Evolutionary conservation across 2,329 filamentous ascomycete species (phyloP).

Genomic region (Aspergillus texensis): DNA sequence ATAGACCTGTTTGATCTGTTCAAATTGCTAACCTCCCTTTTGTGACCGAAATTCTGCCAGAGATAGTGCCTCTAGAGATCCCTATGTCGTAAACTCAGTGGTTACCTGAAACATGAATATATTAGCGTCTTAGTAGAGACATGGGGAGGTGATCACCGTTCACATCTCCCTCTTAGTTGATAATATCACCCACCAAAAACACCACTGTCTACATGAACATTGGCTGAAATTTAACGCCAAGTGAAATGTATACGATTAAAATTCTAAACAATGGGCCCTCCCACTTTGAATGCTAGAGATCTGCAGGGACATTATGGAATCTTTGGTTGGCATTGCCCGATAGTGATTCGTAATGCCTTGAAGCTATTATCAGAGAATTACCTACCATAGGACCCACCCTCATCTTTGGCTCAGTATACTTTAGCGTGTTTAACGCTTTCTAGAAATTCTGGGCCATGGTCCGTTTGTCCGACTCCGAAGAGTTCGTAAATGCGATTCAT

Average conservation of each 20-base stretch:
- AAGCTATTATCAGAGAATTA: not conserved
- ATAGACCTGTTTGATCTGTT: not conserved
- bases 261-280: not conserved
- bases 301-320: not conserved
- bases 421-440: not conserved
- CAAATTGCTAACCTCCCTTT: rapidly evolving
- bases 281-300: not conserved
- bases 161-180: not conserved
- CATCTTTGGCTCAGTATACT: not conserved
- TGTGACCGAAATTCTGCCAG: too few relatives aligned
- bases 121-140: not conserved
- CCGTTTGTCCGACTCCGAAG: too few relatives aligned
- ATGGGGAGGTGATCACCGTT: not conserved
- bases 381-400: not conserved
- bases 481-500: not conserved
- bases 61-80: not conserved
- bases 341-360: not conserved
- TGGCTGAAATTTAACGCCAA: not conserved
- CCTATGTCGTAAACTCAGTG: too few relatives aligned
- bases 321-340: not conserved
- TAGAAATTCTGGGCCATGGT: not conserved
- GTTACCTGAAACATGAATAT: not conserved
- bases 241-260: not conserved
- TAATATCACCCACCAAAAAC: not conserved
- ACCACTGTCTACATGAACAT: not conserved